Base-by-base conservation (phyloP, 1,284 basidiomycete species). In the Sanghuangporus sanghuang region DNA sequence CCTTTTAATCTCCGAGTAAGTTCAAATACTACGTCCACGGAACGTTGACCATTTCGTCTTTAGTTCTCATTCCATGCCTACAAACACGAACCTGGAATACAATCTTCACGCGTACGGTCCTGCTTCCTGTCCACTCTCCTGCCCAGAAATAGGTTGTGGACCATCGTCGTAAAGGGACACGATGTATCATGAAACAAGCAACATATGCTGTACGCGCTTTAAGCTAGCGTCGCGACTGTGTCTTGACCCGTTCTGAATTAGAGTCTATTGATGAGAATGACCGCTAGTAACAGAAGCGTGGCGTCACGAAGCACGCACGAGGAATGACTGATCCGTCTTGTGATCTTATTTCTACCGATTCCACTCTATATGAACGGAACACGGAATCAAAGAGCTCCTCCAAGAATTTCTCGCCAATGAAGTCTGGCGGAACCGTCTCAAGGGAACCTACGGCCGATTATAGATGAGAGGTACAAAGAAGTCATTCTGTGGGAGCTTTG, bases 321-420 rank as follows among this genome's bases (percentile, higher is more conserved):
- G n/a, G 14, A 27, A 49, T 59, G 35, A 21, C 27, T 38, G 35
- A 46, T 48, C 44, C 42, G 35, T 46, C 42, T 11, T 46, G 16
- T 21, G 14, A 35, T 46, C 12, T 49, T 21, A 18, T 32, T 36
- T 27, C 58, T 16, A 14, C 39, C 35, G n/a, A 23, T 23, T 52
- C 32, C 21, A 44, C 18, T 54, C 49, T 55, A 55, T 54, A 61
- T 61, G 60, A 46, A 46, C 60, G 60, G 60, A 55, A 61, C 52
- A 46, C 60, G 60, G 60, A 36, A 61, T 61, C 60, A 53, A 35
- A 61, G 53, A 35, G 35, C 46, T 21, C 60, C 52, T 18, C 38
- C 21, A 44, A 23, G 27, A 7, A 7, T 55, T 53, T 52, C 52
- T 55, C 52, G 39, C 39, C 50, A 61, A 61, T 48, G 44, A 55